These are phyloP conservation scores for Tritrichomonas foetus DNA, from an alignment of 208 protist genomes.

Conservation along the genomic window DNA sequence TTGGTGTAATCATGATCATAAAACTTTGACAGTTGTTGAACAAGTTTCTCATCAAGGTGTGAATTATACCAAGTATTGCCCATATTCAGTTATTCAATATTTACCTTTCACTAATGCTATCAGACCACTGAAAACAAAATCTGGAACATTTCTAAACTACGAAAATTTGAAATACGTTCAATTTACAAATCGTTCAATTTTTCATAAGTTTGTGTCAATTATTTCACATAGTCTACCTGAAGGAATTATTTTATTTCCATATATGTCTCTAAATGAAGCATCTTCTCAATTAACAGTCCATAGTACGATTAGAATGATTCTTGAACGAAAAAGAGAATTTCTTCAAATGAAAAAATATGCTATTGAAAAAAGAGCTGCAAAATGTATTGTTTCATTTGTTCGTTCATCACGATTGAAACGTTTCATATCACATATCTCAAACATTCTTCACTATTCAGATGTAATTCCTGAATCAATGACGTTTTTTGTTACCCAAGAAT, in stretches of 20 bases:
- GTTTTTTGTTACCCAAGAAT: neutral
- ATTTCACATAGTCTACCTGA: neutral
- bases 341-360: neutral
- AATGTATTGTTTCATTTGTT: neutral
- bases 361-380: neutral
- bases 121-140: neutral
- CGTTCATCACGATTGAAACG: neutral
- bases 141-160: too few relatives aligned
- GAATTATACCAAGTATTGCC: neutral
- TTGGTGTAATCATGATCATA: conserved; percentile 25
- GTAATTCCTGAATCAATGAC: neutral
- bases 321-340: neutral
- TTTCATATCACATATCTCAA: neutral
- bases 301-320: neutral
- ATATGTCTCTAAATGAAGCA: neutral
- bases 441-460: neutral
- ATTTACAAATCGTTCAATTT: neutral
- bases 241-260: neutral
- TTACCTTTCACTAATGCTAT: too few relatives aligned
- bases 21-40: neutral
- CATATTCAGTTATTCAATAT: neutral
- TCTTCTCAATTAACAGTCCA: neutral
- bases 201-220: neutral
- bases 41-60: neutral
- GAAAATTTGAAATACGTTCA: neutral